Percentiles rank a stretch among this genome's conserved stretches.
Evolutionary conservation across 2,329 filamentous ascomycete genomes (phyloP).

Genomic region (Fusarium buxicola): DNA sequence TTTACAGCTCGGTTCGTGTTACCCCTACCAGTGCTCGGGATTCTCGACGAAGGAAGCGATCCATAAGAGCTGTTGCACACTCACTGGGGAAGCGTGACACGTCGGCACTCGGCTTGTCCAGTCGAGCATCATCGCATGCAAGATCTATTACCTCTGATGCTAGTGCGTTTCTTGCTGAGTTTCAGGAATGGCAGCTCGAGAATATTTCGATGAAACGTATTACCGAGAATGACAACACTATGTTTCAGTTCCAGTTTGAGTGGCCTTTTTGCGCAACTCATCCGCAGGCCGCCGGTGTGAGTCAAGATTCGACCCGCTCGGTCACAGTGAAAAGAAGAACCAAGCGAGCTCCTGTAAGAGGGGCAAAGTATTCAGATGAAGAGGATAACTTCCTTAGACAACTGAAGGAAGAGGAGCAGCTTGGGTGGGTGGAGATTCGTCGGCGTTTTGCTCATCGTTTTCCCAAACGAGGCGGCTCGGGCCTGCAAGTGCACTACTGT

Average conservation of each 20-base stretch:
- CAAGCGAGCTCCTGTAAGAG: conserved; percentile 3
- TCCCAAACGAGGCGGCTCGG: background rate
- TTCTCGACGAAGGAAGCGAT: conserved; percentile 2
- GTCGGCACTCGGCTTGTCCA: conserved; percentile 1
- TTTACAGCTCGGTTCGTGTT: background rate
- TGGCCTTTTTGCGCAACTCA: conserved; percentile 11
- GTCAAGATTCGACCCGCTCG: conserved; percentile 4
- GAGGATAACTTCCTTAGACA: no score
- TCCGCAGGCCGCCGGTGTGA: background rate
- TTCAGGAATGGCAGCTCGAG: conserved; percentile 10
- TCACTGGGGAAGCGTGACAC: conserved; percentile 3
- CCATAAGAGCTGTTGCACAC: conserved; percentile 1
- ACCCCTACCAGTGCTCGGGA: conserved; percentile 1
- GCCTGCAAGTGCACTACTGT: conserved; percentile 16
- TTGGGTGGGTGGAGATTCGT: no score
- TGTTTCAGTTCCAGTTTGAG: conserved; percentile 13
- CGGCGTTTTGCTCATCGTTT: conserved; percentile 8
- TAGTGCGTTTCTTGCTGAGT: conserved; percentile 10
- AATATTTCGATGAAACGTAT: conserved; percentile 14
- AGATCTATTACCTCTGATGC: conserved; percentile 1
- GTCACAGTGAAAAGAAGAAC: background rate
- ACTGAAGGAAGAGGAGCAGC: no score
- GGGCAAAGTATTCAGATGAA: conserved; percentile 13
- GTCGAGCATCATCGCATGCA: conserved; percentile 18
- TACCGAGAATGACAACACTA: conserved; percentile 5